Percentiles rank a stretch among this genome's conserved stretches.
These are phyloP conservation scores for Solanum rostratum DNA, from an alignment of 257 asterid species.

Conservation along the genomic window DNA sequence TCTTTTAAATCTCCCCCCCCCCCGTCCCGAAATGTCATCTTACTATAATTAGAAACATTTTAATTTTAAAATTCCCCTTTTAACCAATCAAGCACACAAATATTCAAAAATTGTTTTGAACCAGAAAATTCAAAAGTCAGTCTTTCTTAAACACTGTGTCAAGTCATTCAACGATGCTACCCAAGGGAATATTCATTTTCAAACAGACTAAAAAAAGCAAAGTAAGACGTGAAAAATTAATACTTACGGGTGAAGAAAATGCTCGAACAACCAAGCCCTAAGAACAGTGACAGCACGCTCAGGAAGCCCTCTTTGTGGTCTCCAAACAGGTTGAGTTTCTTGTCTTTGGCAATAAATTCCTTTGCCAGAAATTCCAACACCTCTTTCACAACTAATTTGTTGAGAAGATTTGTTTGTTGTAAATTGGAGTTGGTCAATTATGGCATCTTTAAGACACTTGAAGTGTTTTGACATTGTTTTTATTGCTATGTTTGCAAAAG, in stretches of 20 bases:
- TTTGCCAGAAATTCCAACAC: constrained; percentile 25
- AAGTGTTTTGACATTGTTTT: constrained; percentile 74
- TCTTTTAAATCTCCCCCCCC: too few species aligned
- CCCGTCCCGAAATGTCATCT: too few species aligned
- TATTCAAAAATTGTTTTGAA: too few species aligned
- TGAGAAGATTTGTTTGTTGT: constrained; percentile 27
- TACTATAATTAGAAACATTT: too few species aligned
- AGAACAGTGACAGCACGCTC: constrained; percentile 94
- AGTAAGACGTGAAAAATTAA: neutral
- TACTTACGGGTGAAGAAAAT: constrained; percentile 94
- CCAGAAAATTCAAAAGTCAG: too few species aligned
- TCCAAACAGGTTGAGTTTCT: constrained; percentile 72
- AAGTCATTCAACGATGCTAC: too few species aligned
- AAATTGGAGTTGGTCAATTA: constrained; percentile 67
- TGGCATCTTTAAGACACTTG: constrained; percentile 52
- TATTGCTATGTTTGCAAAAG: constrained; percentile 67
- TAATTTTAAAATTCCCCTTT: too few species aligned
- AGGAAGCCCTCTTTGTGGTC: constrained; percentile 96
- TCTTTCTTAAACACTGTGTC: too few species aligned
- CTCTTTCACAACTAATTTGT: constrained; percentile 27
- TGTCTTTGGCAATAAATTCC: constrained; percentile 29
- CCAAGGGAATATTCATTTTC: neutral
- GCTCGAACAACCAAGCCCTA: constrained; percentile 90
- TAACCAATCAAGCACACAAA: too few species aligned
- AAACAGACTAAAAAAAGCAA: neutral